Evolutionary conservation across 2,329 filamentous ascomycete genomes (phyloP).

Genomic region (Penicillium sp.): DNA sequence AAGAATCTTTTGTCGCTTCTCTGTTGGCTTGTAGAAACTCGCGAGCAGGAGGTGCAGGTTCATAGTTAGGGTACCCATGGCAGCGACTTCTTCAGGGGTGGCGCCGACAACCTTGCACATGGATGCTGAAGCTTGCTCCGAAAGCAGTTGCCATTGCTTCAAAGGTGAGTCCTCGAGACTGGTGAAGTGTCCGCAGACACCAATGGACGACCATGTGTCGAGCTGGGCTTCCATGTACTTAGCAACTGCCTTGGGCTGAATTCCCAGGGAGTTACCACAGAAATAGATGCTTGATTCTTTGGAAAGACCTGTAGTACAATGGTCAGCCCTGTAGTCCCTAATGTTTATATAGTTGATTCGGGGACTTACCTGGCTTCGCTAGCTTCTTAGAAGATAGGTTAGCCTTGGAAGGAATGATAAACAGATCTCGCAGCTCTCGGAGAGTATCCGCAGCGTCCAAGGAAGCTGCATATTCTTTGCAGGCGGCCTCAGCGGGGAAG

Average conservation of each 20-base stretch:
- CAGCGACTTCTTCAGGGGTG: constrained; percentile 67
- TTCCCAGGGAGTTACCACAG: constrained; percentile 83
- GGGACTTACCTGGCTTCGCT: constrained; percentile 35
- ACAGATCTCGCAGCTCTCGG: constrained; percentile 64
- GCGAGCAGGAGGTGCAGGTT: constrained; percentile 80
- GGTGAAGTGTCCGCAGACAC: constrained; percentile 79
- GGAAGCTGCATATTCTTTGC: constrained; percentile 41
- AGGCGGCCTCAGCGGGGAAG: constrained; percentile 33
- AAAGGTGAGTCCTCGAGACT: constrained; percentile 66
- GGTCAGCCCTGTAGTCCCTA: not conserved
- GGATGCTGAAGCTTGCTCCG: constrained; percentile 68
- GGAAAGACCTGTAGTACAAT: constrained; percentile 29
- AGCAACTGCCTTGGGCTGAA: constrained; percentile 70
- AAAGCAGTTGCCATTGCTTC: constrained; percentile 72
- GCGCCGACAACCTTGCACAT: constrained; percentile 75
- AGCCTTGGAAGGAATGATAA: constrained; percentile 72
- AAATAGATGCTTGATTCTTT: constrained; percentile 64
- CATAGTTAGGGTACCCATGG: constrained; percentile 82
- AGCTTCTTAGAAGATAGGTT: constrained; percentile 67
- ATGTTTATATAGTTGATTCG: too few species aligned
- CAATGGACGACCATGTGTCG: constrained; percentile 78
- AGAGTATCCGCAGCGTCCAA: constrained; percentile 64
- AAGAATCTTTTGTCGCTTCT: constrained; percentile 69
- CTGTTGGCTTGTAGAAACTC: constrained; percentile 73
- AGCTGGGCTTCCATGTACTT: constrained; percentile 69